Percentiles rank a stretch among this genome's conserved stretches.
Conservation (phyloP, 352 stramenopile species). For the Aphanomyces cochlioides region DNA sequence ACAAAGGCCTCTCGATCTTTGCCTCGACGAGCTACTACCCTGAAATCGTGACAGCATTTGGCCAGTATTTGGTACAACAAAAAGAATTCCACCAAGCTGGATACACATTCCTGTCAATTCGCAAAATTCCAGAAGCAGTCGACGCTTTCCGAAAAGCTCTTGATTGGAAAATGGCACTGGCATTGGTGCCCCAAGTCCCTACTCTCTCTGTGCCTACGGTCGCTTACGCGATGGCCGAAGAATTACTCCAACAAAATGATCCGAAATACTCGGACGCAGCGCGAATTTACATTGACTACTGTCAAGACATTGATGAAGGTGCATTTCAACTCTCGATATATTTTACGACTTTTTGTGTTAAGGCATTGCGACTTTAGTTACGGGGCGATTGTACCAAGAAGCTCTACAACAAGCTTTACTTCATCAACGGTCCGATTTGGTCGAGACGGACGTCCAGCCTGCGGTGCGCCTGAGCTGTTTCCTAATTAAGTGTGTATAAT, state of each 20-base stretch:
- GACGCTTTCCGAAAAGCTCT: slow-evolving; percentile 52
- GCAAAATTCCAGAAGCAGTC: slow-evolving; percentile 42
- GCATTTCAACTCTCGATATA: not conserved
- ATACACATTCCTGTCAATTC: slow-evolving; percentile 57
- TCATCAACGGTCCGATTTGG: slow-evolving; percentile 51
- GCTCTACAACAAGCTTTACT: slow-evolving; percentile 54
- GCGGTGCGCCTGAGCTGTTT: slow-evolving; percentile 28
- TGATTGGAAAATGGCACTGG: slow-evolving; percentile 61
- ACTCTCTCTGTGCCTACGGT: slow-evolving; percentile 38
- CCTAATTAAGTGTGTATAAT: not conserved
- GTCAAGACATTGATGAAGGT: slow-evolving; percentile 61
- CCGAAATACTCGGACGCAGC: slow-evolving; percentile 41
- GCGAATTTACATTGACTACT: slow-evolving; percentile 71
- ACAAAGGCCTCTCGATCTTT: slow-evolving; percentile 50
- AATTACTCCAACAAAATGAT: slow-evolving; percentile 44
- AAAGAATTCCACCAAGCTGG: slow-evolving; percentile 51
- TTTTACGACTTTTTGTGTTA: not conserved
- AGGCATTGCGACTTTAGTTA: slow-evolving; percentile 55
- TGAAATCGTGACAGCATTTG: slow-evolving; percentile 51
- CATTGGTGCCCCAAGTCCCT: slow-evolving; percentile 39
- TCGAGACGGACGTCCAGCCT: slow-evolving; percentile 71
- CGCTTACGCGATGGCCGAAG: slow-evolving; percentile 51
- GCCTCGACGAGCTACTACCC: slow-evolving; percentile 34
- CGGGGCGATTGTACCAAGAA: slow-evolving; percentile 56
- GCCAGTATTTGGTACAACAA: slow-evolving; percentile 39